Evolutionary conservation across 1,284 basidiomycete species (phyloP).

Genomic region (Trichosporon ovoides): DNA sequence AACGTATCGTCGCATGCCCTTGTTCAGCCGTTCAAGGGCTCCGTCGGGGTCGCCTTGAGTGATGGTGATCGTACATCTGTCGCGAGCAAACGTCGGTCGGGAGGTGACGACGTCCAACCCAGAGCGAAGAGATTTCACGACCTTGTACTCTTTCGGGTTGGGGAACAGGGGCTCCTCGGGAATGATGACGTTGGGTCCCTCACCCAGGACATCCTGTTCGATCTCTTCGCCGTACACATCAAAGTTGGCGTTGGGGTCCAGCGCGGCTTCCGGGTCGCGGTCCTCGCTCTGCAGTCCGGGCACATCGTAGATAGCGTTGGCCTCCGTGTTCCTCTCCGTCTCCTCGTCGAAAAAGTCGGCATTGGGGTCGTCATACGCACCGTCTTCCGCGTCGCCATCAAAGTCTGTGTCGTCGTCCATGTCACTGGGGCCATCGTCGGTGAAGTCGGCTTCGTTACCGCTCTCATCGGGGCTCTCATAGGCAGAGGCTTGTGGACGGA

Average conservation of each 20-base stretch:
- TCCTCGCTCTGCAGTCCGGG: conserved; percentile 32
- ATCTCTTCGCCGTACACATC: conserved; percentile 52
- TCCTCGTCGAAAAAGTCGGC: conserved; percentile 63
- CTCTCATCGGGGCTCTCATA: conserved; percentile 39
- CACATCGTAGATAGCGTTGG: conserved; percentile 56
- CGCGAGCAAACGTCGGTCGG: conserved; percentile 79
- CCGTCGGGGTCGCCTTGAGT: conserved; percentile 73
- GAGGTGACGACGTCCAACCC: conserved; percentile 56
- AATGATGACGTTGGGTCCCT: conserved; percentile 73
- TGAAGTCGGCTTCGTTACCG: conserved; percentile 28
- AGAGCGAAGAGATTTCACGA: conserved; percentile 33
- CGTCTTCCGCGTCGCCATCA: conserved; percentile 50
- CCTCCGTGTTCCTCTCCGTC: conserved; percentile 66
- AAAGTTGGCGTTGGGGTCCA: conserved; percentile 19
- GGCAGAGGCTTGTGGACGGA: conserved; percentile 42
- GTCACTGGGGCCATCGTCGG: conserved; percentile 48
- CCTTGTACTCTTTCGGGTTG: conserved; percentile 19
- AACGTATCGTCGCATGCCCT: conserved; percentile 68
- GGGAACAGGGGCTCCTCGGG: conserved; percentile 43
- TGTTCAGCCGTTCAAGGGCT: conserved; percentile 54
- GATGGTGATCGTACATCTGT: conserved; percentile 84
- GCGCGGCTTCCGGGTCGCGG: conserved; percentile 21
- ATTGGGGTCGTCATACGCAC: conserved; percentile 41
- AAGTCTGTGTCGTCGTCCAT: conserved; percentile 25
- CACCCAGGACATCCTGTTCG: conserved; percentile 47